Evolutionary conservation across 2,329 filamentous ascomycete genomes (phyloP), one percentile per base, ranked within the genome.

Genomic region (Cyclaneusma minus): DNA sequence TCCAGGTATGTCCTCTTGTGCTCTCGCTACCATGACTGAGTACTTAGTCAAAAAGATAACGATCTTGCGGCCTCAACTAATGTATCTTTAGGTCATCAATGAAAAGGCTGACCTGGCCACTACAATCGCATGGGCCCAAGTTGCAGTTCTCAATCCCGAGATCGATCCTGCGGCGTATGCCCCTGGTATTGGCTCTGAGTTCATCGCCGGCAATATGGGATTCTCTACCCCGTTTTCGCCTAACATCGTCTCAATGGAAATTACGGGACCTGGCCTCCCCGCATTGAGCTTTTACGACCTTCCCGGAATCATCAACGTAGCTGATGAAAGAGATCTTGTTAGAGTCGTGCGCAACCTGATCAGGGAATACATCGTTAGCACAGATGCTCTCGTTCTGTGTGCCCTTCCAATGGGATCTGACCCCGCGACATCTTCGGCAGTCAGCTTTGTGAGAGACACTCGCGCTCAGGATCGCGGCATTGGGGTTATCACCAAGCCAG

Each of bases 401-500:
- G 74, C 79, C 0, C 62, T 82, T 12, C 68, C 79, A 0, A 82
- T 92, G 68, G 81, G 80, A 2, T 68, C 66, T 1, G 83, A 93
- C 30, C 66, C 80, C 0, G 73, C 80, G 2, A 85, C 75, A 9
- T 87, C 78, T 0, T 74, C 64, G 1, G 78, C 80, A 0, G 69
- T 78, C 7, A 61, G 64, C 0, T 58, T 82, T 3, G 68, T 85
- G 36, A 51, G 67, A 16, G 47, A 61, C 21, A 52, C 67, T 2
- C 56, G 56, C 2, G 76, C 75, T 0, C 56, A 64, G 3, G 35
- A 56, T 3, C 60, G 75, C 2, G 79, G 73, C 1, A 60, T 80
- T 28, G 81, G 81, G 0, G 78, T 92, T 0, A 60, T 93, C 10
- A 93, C 84, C 0, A 93, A 92, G 41, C 83, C 84, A 0, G 85